Percentiles rank a stretch among this genome's conserved stretches.
phyloP scores from a whole-genome alignment of 2,329 filamentous ascomycete species.

The Cladosporium austrohemisphaericum region DNA sequence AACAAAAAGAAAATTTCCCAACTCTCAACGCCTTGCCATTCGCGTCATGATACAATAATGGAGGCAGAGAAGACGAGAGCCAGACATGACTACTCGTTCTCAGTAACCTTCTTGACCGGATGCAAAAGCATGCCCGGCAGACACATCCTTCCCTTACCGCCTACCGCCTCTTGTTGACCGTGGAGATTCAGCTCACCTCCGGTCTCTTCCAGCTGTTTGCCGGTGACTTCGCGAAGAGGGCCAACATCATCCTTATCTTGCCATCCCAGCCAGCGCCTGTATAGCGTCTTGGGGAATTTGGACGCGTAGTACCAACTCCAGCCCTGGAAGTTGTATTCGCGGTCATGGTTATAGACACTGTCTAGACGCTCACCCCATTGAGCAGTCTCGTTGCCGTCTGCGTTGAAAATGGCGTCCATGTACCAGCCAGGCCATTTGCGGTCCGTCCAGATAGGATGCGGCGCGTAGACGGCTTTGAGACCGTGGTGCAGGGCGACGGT shows the following conservation, averaged over 20 bases:
- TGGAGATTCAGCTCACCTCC: constrained; percentile 11
- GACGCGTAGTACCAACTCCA: constrained; percentile 91
- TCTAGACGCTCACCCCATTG: constrained; percentile 44
- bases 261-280: constrained; percentile 80
- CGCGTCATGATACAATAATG: too few relatives aligned
- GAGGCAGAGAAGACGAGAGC: too few relatives aligned
- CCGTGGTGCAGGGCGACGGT: constrained; percentile 87
- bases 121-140: constrained; percentile 45
- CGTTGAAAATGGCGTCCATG: constrained; percentile 76
- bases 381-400: constrained; percentile 53
- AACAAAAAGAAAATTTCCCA: too few relatives aligned
- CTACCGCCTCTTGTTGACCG: constrained; percentile 51
- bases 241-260: constrained; percentile 75
- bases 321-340: constrained; percentile 84
- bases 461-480: constrained; percentile 85
- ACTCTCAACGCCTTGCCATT: too few relatives aligned
- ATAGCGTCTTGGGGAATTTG: constrained; percentile 75
- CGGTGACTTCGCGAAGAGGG: constrained; percentile 62
- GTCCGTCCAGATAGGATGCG: constrained; percentile 85
- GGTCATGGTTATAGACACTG: constrained; percentile 53
- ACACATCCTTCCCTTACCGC: constrained; percentile 47
- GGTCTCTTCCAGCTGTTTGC: constrained; percentile 39
- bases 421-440: constrained; percentile 79
- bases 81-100: too few relatives aligned
- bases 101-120: constrained; percentile 47